Conservation (phyloP, 179 eudicot species). For the Vitellaria paradoxa region DNA sequence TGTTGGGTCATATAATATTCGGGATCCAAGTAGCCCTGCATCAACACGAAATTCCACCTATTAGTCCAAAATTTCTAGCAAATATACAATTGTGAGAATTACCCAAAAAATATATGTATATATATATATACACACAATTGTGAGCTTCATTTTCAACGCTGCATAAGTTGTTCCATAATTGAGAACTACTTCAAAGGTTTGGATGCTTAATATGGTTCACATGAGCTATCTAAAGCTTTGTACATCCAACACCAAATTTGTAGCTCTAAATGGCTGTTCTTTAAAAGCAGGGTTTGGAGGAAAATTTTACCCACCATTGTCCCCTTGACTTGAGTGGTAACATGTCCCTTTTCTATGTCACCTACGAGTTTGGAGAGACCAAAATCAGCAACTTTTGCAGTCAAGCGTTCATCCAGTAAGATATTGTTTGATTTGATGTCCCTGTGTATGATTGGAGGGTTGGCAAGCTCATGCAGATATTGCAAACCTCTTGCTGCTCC, state of each 20-base stretch:
- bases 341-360: constrained; percentile 28
- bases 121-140: no score
- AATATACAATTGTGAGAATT: neutral
- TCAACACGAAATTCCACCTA: neutral
- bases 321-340: constrained; percentile 52
- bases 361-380: constrained; percentile 39
- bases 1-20: constrained; percentile 59
- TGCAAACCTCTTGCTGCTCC: constrained; percentile 48
- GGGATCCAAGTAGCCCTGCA: constrained; percentile 67
- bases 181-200: neutral
- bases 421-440: constrained; percentile 46
- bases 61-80: neutral
- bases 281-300: neutral
- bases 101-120: no score
- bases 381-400: constrained; percentile 55
- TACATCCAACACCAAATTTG: neutral
- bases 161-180: neutral
- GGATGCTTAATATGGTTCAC: neutral
- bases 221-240: neutral
- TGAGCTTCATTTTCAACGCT: no score
- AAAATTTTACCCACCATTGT: constrained; percentile 35
- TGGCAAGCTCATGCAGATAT: constrained; percentile 45
- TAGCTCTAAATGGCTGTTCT: neutral
- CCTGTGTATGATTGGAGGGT: constrained; percentile 52
- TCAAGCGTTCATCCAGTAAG: constrained; percentile 36